Base-by-base conservation (phyloP, 768 basidiomycete genomes). In the Favolaschia claudopus region DNA sequence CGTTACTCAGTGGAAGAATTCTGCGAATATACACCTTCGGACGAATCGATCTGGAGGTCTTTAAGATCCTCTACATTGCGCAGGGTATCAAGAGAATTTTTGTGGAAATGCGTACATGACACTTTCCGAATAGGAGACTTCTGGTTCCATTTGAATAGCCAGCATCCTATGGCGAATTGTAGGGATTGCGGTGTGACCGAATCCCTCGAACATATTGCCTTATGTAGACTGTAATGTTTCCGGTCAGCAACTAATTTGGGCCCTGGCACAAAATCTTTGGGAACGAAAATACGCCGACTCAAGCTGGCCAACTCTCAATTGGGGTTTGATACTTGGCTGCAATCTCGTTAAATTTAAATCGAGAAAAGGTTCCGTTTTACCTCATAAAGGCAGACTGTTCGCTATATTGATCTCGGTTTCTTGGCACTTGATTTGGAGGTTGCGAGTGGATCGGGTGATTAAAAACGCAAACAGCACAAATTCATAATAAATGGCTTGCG, bases 401-500 rank as follows among this genome's bases (percentile, higher is more conserved):
- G 31, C 24, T 29, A 46, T 46, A 14, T 19, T 46, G 7, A 29
- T 46, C 12, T 46, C 44, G 31, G 20, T 22, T 9, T 22, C 44
- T 14, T 46, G 44, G 44, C 22, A 46, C 31, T 14, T 46, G 15
- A 24, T 46, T 24, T 46, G 44, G 44, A 46, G 31, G 13, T 25
- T 46, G 44, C 7, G 44, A 46, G 12, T 8, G 13, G 44, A 46
- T 13, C 7, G 44, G 31, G 9, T 22, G 12, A 24, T 46, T 25
- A 12, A 46, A 8, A 28, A 9, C 22, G 24, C 44, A 13, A 28
- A 22, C 10, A 46, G 15, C 13, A 13, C 24, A 46, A 46, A 19
- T 46, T 32, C 40, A 54, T n/a, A 54, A 54, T 29, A 13, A 34
- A 33, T 54, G 52, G 52, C 25, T 54, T 19, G 34, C 19, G 25